Evolutionary conservation across 352 stramenopile genomes (phyloP).

Genomic region (Phytophthora litchii): DNA sequence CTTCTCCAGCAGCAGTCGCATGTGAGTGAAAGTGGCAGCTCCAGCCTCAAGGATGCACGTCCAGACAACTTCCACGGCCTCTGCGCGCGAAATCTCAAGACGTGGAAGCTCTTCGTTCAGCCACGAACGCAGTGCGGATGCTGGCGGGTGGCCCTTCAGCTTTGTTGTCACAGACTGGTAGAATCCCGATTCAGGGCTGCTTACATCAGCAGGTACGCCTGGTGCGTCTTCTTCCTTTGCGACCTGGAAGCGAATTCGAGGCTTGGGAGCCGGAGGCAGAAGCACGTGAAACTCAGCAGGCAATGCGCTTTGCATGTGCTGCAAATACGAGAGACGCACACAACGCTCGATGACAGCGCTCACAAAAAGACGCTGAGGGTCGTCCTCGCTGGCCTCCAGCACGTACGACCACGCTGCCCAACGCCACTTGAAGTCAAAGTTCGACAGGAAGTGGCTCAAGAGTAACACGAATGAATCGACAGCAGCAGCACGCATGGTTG

Average conservation of each 20-base stretch:
- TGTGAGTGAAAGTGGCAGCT: conserved; percentile 83
- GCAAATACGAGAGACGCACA: conserved; percentile 82
- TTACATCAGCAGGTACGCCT: conserved; percentile 3
- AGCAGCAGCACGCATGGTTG: conserved; percentile 65
- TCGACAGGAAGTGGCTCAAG: conserved; percentile 87
- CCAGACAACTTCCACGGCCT: conserved; percentile 77
- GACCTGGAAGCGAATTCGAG: conserved; percentile 65
- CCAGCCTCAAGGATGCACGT: conserved; percentile 79
- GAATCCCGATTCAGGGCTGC: conserved; percentile 41
- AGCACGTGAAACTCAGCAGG: conserved; percentile 80
- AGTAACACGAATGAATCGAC: conserved; percentile 76
- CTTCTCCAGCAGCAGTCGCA: conserved; percentile 80
- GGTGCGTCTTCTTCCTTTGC: conserved; percentile 28
- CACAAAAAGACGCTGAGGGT: conserved; percentile 84
- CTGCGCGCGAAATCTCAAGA: conserved; percentile 46
- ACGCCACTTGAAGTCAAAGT: conserved; percentile 90
- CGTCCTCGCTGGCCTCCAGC: conserved; percentile 77
- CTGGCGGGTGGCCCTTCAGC: conserved; percentile 71
- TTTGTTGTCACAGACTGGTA: conserved; percentile 70
- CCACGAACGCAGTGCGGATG: conserved; percentile 58
- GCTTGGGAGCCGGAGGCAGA: conserved; percentile 71
- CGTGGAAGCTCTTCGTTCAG: conserved; percentile 57
- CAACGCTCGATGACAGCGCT: conserved; percentile 85
- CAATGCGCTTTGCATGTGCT: conserved; percentile 83
- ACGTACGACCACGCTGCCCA: conserved; percentile 83